phyloP scores from a whole-genome alignment of 202 grass and related monocot genomes.

The Panicum virgatum region DNA sequence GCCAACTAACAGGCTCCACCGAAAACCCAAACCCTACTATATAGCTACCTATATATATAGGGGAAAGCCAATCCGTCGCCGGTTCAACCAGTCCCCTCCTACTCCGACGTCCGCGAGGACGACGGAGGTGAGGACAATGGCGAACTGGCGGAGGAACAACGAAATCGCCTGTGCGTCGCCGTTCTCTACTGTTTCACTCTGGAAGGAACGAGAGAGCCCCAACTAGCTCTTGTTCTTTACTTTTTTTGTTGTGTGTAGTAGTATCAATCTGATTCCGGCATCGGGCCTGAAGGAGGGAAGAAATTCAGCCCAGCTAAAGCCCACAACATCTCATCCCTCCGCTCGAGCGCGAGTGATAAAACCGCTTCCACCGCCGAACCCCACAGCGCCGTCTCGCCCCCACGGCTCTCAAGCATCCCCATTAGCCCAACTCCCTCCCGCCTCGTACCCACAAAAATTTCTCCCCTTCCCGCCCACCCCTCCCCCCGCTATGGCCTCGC shows the following conservation, averaged over 20 bases:
- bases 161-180: too few relatives aligned
- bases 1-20: not conserved
- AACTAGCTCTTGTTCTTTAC: too few relatives aligned
- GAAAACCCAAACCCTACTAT: not conserved
- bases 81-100: not conserved
- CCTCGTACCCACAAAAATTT: constrained; percentile 32
- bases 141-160: not conserved
- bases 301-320: not conserved
- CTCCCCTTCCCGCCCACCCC: constrained; percentile 43
- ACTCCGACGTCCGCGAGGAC: not conserved
- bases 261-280: too few relatives aligned
- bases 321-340: not conserved
- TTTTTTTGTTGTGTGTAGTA: too few relatives aligned
- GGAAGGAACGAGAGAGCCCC: too few relatives aligned
- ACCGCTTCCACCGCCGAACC: not conserved
- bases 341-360: not conserved
- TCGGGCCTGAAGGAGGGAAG: not conserved
- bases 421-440: constrained; percentile 2
- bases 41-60: not conserved
- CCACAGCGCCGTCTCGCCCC: not conserved
- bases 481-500: constrained; percentile 38
- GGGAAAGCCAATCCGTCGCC: not conserved
- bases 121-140: not conserved
- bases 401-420: too few relatives aligned
- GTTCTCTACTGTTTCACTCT: too few relatives aligned